Percentiles rank a stretch among this genome's conserved stretches.
Conservation (phyloP, 768 basidiomycete genomes). For the Boletus sp. region DNA sequence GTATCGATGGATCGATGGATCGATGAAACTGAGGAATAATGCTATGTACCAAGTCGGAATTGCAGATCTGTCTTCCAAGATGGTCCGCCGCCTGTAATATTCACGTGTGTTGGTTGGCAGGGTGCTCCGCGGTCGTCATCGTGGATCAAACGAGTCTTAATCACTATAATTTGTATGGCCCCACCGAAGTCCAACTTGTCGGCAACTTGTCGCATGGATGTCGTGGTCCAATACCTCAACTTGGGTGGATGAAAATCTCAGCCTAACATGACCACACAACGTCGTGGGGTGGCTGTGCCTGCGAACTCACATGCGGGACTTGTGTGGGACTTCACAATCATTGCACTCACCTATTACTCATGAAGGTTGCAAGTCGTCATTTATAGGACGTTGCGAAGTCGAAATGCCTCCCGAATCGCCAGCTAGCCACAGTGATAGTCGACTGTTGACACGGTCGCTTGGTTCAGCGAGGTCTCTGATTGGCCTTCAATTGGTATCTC, state of each 20-base stretch:
- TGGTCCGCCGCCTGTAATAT: neutral
- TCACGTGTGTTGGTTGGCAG: neutral
- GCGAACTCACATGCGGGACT: too few species aligned
- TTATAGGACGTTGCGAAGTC: slow-evolving; percentile 4
- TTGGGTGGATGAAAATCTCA: neutral
- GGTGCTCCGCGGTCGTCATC: neutral
- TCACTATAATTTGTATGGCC: neutral
- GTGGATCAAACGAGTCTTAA: neutral
- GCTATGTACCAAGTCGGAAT: neutral
- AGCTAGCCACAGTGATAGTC: slow-evolving; percentile 2
- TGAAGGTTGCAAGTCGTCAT: slow-evolving; percentile 3
- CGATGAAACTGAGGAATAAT: neutral
- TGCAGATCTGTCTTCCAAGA: neutral
- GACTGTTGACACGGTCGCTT: slow-evolving; percentile 32
- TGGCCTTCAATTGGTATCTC: slow-evolving; percentile 80
- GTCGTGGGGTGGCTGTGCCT: neutral
- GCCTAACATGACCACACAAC: slow-evolving; percentile 16
- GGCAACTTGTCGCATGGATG: neutral
- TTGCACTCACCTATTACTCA: neutral
- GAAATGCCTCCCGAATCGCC: slow-evolving; percentile 7
- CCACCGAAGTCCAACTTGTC: too few species aligned
- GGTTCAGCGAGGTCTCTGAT: slow-evolving; percentile 65
- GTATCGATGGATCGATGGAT: neutral
- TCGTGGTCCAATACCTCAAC: neutral
- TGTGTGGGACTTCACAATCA: too few species aligned